Evolutionary conservation across 495 filamentous ascomycete species (phyloP).

Genomic region (Penicillium crystallinum): DNA sequence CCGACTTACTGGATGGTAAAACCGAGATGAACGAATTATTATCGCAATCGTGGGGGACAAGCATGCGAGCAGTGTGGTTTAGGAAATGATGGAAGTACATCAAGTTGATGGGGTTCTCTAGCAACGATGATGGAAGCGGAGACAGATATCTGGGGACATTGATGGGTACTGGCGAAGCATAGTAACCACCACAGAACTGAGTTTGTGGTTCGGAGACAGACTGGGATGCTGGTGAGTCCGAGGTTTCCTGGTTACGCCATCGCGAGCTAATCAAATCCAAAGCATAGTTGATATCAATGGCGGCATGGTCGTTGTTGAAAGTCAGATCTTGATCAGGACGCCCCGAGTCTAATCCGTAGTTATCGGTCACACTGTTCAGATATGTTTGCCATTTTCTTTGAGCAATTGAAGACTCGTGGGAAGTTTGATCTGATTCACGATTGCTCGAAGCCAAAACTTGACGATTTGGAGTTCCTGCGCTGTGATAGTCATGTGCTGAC

Average conservation of each 20-base stretch:
- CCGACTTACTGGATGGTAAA: constrained; percentile 58
- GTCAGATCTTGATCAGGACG: constrained; percentile 62
- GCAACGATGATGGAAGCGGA: constrained; percentile 60
- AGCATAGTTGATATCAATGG: constrained; percentile 42
- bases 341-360: constrained; percentile 66
- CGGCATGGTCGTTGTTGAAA: constrained; percentile 62
- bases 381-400: constrained; percentile 39
- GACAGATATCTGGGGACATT: constrained; percentile 61
- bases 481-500: neutral
- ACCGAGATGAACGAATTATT: constrained; percentile 71
- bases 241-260: constrained; percentile 5
- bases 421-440: constrained; percentile 4
- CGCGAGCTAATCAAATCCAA: constrained; percentile 26
- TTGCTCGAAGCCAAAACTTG: neutral
- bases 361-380: constrained; percentile 37
- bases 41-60: constrained; percentile 71
- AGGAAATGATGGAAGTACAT: constrained; percentile 75
- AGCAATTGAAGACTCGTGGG: constrained; percentile 15
- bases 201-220: constrained; percentile 7
- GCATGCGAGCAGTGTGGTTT: constrained; percentile 69
- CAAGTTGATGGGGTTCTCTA: constrained; percentile 74
- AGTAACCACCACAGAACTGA: constrained; percentile 48
- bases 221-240: constrained; percentile 4
- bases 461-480: neutral
- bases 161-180: constrained; percentile 62